Evolutionary conservation across 208 protist genomes (phyloP), one percentile per base, ranked within the genome.

Genomic region (Phytomonas sp.): DNA sequence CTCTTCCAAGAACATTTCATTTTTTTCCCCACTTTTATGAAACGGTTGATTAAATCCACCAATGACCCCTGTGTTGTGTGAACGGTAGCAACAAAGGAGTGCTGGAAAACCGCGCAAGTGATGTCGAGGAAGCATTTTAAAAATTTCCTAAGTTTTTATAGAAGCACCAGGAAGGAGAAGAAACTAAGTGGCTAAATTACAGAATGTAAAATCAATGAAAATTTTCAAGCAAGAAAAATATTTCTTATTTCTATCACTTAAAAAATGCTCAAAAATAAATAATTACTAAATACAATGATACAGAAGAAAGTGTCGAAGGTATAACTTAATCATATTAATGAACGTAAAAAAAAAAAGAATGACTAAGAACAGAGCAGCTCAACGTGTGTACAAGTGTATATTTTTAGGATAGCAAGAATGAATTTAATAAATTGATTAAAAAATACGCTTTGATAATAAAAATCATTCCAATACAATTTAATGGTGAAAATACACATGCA

Each of bases 31-130:
- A 0, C 66, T 28, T 30, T 65, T 69, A 40, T 67, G 53, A 23
- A 61, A 72, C 0, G 66, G 66, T 36, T 64, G 65, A 34, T 77
- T 77, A 51, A 70, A 77, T 59, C 26, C 67, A 62, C 77, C 68
- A 28, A 67, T 51, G 26, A 60, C 66, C 0, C 28, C 32, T n/a
- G 53, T 59, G 37, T 15, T 37, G 15, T 30, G 37, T 31, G 26
- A 37, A 26, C 32, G 29, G 60, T 64, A 26, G 60, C 20, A 31
- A 26, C 32, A 37, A 64, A 20, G 29, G 7, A 32, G 30, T 64
- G 28, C 60, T 32, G 2, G 60, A 32, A 64, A 64, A 32, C 0
- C 1, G 20, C 30, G 60, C 60, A 23, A 37, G 5, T 64, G 26
- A 0, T 11, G 28, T 20, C 32, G 11, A 26, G 11, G 17, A 37